phyloP scores from a whole-genome alignment of 2,329 filamentous ascomycete genomes.

The Hypoxylon sp. region DNA sequence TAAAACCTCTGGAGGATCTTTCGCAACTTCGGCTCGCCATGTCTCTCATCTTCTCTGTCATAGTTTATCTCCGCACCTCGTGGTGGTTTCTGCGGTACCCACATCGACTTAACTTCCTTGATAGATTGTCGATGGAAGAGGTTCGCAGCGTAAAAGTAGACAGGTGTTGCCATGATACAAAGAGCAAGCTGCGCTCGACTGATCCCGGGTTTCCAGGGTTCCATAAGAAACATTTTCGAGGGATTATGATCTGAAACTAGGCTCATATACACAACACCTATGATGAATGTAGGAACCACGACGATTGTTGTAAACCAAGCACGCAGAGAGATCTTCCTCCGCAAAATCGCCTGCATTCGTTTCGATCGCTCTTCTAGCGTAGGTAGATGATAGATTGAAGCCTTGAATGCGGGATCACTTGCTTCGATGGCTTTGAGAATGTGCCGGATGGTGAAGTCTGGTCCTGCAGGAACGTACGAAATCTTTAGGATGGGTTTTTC shows the following conservation, averaged over 20 bases:
- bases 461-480: constrained; percentile 77
- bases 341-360: constrained; percentile 79
- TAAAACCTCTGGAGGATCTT: constrained; percentile 80
- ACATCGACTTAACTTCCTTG: constrained; percentile 83
- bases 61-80: constrained; percentile 5
- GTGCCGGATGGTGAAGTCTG: constrained; percentile 80
- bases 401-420: constrained; percentile 75
- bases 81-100: constrained; percentile 77
- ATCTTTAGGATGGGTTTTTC: constrained; percentile 78
- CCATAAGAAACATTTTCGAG: constrained; percentile 76
- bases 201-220: constrained; percentile 78
- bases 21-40: constrained; percentile 58
- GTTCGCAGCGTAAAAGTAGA: constrained; percentile 90
- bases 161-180: constrained; percentile 84
- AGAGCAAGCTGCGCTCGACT: constrained; percentile 84
- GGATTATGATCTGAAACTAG: constrained; percentile 74
- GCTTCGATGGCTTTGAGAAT: constrained; percentile 78
- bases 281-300: constrained; percentile 85
- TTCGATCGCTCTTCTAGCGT: constrained; percentile 87
- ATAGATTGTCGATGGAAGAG: constrained; percentile 85
- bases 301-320: constrained; percentile 77
- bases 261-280: constrained; percentile 93
- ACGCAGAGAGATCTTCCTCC: constrained; percentile 77
- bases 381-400: constrained; percentile 82
- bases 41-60: constrained; percentile 58